Percentiles rank a stretch among this genome's conserved stretches.
phyloP scores from a whole-genome alignment of 176 grass and related monocot genomes.

The Panicum miliaceum region DNA sequence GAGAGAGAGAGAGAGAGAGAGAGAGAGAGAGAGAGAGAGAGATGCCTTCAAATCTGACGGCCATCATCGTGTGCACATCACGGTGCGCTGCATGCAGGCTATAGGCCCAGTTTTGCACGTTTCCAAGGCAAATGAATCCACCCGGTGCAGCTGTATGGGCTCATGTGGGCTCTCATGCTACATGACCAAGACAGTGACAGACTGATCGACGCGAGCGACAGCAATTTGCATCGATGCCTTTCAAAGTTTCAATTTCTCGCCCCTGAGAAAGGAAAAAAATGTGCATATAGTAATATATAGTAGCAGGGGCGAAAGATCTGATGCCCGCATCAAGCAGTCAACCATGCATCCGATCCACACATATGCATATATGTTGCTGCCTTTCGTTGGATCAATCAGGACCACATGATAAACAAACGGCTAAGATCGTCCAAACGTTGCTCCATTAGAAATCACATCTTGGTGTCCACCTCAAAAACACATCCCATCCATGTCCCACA shows the following conservation, averaged over 20 bases:
- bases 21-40: background rate
- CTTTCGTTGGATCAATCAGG: background rate
- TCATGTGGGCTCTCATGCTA: background rate
- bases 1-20: background rate
- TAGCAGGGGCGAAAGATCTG: background rate
- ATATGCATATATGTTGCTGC: too few species aligned
- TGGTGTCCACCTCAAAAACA: background rate
- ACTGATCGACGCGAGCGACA: background rate
- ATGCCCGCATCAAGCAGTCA: background rate
- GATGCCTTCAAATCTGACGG: background rate
- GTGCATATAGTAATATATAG: background rate
- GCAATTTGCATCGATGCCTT: background rate
- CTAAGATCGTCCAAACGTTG: background rate
- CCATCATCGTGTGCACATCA: background rate
- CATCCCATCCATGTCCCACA: too few species aligned
- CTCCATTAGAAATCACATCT: slow-evolving; percentile 1
- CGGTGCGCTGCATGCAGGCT: background rate
- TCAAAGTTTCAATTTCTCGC: background rate
- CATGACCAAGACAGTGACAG: slow-evolving; percentile 18
- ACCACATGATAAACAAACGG: background rate
- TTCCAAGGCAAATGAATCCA: background rate
- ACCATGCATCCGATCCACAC: background rate
- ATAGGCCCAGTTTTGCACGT: slow-evolving; percentile 16
- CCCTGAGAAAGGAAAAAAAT: background rate
- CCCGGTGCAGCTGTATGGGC: background rate